Base-by-base conservation (phyloP, 2,329 filamentous ascomycete species). In the Fusarium beomiforme region DNA sequence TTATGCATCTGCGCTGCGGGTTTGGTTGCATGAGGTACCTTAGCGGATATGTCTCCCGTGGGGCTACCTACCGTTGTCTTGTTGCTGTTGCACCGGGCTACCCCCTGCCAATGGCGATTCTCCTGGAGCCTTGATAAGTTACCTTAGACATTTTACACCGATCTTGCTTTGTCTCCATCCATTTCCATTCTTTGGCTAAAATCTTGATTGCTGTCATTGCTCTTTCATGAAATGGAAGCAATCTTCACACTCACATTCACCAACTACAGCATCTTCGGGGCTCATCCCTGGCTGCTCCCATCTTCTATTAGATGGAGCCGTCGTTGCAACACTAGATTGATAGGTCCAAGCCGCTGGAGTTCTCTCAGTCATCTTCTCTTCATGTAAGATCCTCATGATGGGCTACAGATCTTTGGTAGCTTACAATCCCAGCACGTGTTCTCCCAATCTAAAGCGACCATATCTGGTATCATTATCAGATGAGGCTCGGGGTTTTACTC, bases 251-350 rank as follows among this genome's bases (percentile, higher is more conserved):
- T 51, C 31, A 24, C 5, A 10, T 24, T 8, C 21, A 36, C 24
- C 47, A 36, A 51, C 36, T 23, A 14, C 17, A 36, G 8, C 8
- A 29, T n/a, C n/a, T n/a, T n/a, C n/a, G n/a, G n/a, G 14, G 9
- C 47, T 51, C 31, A 14, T 8, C 37, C 29, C 31, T 24, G 24
- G 6, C 31, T 9, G n/a, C 17, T 6, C 47, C n/a, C 17, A 7
- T 13, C 7, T 36, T 5, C 2, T n/a, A 1, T 13, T 51, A n/a
- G n/a, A n/a, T n/a, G n/a, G 13, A 50, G 8, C 11, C 21, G 0
- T 6, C 6, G n/a, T 16, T 51, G 21, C 29, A 24, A 12, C 2
- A 16, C 31, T 29, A 8, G 29, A 6, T 24, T 24, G 21, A 6
- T 24, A 2, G 8, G 4, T 51, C n/a, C 31, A 4, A 6, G 31